Base-by-base conservation (phyloP, 768 basidiomycete genomes). In the Pleurotus salmoneostramineus region DNA sequence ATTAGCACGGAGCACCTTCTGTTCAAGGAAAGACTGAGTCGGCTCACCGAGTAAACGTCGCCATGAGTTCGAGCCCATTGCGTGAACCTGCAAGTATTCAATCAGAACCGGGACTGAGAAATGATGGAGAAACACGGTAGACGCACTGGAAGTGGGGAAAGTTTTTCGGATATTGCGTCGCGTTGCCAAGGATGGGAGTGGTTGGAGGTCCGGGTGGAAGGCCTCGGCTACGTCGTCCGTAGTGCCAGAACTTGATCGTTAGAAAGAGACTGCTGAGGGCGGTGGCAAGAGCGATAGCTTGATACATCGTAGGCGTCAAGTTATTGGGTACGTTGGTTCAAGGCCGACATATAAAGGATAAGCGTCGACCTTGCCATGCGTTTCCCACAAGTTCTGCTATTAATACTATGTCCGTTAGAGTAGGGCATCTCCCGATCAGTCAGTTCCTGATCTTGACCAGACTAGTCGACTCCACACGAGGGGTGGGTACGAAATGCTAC, bases 151-250 rank as follows among this genome's bases (percentile, higher is more conserved):
- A 45, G n/a, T 46, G 44, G 4, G 56, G 44, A 31, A 56, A 56
- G 7, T 58, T 40, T 50, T 14, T 63, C 3, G 67, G 67, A 56
- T 68, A 68, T n/a, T 61, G 46, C 27, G 57, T 55, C 10, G 62
- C 37, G 56, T 69, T 69, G 3, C 68, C 68, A 10, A 69, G 49
- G 15, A 68, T 35, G 1, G 64, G 66, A 10, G 59, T 51, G 1
- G 67, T 68, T 0, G 68, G 63, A 14, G 67, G 67, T 2, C 68
- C 67, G 10, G 67, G 63, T 8, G 68, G 68, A 10, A 66, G 60
- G 27, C 54, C 60, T 12, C 56, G 40, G 11, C 58, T 59, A 43
- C 64, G 46, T 7, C 51, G 17, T 2, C 64, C 64, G n/a, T 56
- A 36, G 14, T 33, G 48, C 21, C 33, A 7, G 1, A 55, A 11